Evolutionary conservation across 176 grass and related monocot species (phyloP).

Genomic region (Cocos nucifera): DNA sequence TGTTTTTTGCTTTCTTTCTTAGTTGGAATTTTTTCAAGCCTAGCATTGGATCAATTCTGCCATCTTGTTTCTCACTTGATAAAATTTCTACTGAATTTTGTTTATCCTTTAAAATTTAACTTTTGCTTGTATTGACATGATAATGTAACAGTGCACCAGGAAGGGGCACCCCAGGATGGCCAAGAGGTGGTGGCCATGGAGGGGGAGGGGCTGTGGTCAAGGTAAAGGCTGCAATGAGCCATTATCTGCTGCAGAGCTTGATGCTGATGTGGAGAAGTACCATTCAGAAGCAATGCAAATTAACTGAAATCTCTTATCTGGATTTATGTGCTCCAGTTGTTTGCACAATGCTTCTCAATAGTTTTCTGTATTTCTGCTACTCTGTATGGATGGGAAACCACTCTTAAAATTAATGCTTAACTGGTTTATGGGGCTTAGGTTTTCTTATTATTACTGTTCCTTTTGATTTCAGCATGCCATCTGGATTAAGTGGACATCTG

Average conservation of each 20-base stretch:
- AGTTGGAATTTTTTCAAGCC: too few relatives aligned
- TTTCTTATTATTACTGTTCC: constrained; percentile 43
- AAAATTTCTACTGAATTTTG: background rate
- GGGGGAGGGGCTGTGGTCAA: constrained; percentile 40
- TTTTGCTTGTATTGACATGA: constrained; percentile 6
- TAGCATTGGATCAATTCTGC: too few relatives aligned
- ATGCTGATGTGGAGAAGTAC: constrained; percentile 98
- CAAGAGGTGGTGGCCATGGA: constrained; percentile 39
- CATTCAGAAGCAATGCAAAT: constrained; percentile 83
- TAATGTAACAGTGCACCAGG: constrained; percentile 41
- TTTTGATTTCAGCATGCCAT: constrained; percentile 1
- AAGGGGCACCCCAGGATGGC: constrained; percentile 32
- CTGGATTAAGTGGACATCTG: constrained; percentile 11
- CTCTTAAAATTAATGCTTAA: constrained; percentile 6
- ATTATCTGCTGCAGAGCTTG: constrained; percentile 72
- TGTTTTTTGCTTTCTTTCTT: too few relatives aligned
- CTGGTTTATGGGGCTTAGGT: constrained; percentile 33
- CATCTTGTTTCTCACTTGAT: too few relatives aligned
- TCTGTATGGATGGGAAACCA: constrained; percentile 41
- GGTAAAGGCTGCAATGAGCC: constrained; percentile 44
- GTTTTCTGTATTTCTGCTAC: constrained; percentile 27
- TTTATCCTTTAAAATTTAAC: background rate
- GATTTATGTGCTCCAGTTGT: constrained; percentile 15
- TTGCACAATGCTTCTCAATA: constrained; percentile 28
- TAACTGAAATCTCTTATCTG: constrained; percentile 29